Evolutionary conservation across 208 protist species (phyloP).

Genomic region (Leishmania major): DNA sequence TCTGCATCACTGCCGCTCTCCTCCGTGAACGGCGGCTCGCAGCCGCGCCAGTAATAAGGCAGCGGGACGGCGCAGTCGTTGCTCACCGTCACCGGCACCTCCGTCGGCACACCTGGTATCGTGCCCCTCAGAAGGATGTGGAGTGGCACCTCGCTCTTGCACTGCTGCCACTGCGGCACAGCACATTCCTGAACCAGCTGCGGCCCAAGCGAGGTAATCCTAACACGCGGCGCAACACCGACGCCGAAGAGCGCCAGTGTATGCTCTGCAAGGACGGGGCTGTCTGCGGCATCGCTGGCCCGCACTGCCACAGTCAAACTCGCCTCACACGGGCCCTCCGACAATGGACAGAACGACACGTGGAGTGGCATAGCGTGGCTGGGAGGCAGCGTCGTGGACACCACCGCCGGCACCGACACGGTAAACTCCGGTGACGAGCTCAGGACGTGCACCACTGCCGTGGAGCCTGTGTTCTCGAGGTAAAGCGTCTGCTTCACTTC

Average conservation of each 20-base stretch:
- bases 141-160: conserved; percentile 31
- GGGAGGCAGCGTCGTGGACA: conserved; percentile 36
- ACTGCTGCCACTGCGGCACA: conserved; percentile 40
- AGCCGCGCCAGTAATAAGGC: conserved; percentile 62
- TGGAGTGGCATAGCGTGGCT: conserved; percentile 41
- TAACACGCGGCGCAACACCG: conserved; percentile 71
- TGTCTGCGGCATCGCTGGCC: conserved; percentile 30
- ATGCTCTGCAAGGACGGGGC: conserved; percentile 59
- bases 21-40: conserved; percentile 17
- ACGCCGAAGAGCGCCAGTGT: conserved; percentile 53
- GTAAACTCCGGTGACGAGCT: conserved; percentile 62
- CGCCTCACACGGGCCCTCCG: conserved; percentile 52
- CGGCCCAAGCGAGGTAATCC: conserved; percentile 54
- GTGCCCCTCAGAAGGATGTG: conserved; percentile 63
- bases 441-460: conserved; percentile 55
- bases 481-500: conserved; percentile 40
- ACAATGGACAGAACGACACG: conserved; percentile 68
- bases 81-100: conserved; percentile 53
- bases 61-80: conserved; percentile 70
- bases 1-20: background rate
- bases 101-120: conserved; percentile 53
- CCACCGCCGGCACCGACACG: conserved; percentile 32
- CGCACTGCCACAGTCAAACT: conserved; percentile 53
- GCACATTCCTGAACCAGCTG: conserved; percentile 39
- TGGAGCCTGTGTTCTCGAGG: conserved; percentile 84